Evolutionary conservation across 106 monocot species (phyloP), one percentile per base, ranked within the genome.

Genomic region (Dendrobium nobile): DNA sequence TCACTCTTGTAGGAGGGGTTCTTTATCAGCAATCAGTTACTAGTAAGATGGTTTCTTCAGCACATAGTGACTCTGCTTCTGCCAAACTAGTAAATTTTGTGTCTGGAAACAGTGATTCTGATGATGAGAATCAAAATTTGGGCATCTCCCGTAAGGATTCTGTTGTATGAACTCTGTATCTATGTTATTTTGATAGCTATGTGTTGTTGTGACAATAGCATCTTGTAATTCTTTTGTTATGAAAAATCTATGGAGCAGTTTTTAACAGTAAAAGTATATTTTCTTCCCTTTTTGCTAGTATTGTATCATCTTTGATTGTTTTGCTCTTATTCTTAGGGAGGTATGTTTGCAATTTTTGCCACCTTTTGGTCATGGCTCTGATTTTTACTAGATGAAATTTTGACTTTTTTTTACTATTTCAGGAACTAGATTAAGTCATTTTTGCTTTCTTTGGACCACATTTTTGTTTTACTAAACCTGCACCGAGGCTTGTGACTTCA

Each of bases 11-110:
- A 9, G 96, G 96, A 9, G 96, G 96, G 47, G 90, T 96, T 77
- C 82, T 96, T 37, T 96, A 96, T 80, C 93, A 96, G 82, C 93
- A 93, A 37, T 96, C 96, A 27, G 96, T 91, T 67, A 87, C 87
- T 45, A 67, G 54, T 19, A 86, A 78, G 22, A 78, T 61, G 67
- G 75, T 9, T 0, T 33, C 77, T 70, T 64, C 84, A 28, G n/a
- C 70, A 0, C 84, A 78, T 61, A 59, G 67, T 85, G 78, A 79
- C 18, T 68, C 78, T 33, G 58, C 77, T 67, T 73, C 51, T 47
- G 59, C 67, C 33, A 79, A 85, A 74, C 86, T 47, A 42, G 55
- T 56, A 20, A 61, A 47, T 68, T 56, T 16, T 67, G 84, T 15
- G 18, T 58, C 41, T 45, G 83, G 77, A 26, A 75, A 15, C 9